Evolutionary conservation across 352 stramenopile species (phyloP).

Genomic region (Phytophthora idaei): DNA sequence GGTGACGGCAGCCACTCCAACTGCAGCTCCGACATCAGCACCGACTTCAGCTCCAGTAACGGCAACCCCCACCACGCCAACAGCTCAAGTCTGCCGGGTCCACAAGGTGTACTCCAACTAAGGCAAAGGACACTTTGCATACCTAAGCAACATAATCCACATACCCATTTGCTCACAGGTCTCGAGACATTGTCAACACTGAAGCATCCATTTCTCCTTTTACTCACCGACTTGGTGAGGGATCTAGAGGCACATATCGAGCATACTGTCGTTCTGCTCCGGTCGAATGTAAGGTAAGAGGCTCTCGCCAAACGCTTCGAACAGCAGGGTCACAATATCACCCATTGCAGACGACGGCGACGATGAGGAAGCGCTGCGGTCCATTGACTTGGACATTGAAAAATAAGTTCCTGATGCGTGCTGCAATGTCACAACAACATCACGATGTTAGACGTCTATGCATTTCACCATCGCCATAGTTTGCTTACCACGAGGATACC

Average conservation of each 20-base stretch:
- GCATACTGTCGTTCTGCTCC: constrained; percentile 46
- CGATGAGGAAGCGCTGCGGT: constrained; percentile 31
- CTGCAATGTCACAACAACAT: constrained; percentile 34
- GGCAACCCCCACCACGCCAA: not conserved
- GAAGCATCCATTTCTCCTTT: constrained; percentile 16
- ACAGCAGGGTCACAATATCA: constrained; percentile 63
- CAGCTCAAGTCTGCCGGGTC: constrained; percentile 38
- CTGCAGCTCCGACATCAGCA: constrained; percentile 16
- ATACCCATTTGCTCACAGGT: not conserved
- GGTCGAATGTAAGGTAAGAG: constrained; percentile 79
- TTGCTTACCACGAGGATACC: constrained; percentile 82
- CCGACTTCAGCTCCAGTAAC: constrained; percentile 4
- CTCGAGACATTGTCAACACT: constrained; percentile 13
- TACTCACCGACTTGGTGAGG: not conserved
- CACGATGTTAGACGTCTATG: not conserved
- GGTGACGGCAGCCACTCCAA: constrained; percentile 13
- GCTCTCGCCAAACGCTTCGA: constrained; percentile 82
- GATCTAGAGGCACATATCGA: constrained; percentile 55
- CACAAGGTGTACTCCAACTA: constrained; percentile 40
- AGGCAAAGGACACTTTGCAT: not conserved
- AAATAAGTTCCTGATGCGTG: constrained; percentile 85
- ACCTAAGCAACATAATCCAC: constrained; percentile 1
- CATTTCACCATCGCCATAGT: not conserved
- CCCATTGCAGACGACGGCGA: constrained; percentile 45
- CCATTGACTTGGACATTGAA: constrained; percentile 56